These are phyloP conservation scores for Cetraspora pellucida DNA, from an alignment of 192 early-diverging fungal species.

Conservation along the genomic window DNA sequence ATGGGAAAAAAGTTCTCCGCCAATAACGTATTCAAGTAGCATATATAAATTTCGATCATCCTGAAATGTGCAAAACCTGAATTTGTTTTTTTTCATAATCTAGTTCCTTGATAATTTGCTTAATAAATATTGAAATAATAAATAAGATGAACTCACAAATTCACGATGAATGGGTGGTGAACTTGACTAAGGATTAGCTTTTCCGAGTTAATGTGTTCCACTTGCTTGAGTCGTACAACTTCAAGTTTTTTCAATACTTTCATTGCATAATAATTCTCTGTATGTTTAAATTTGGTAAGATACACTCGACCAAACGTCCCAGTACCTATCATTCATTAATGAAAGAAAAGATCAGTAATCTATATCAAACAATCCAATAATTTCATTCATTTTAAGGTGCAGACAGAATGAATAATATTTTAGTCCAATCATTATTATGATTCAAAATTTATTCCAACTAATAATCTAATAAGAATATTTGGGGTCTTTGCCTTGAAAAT, in stretches of 20 bases:
- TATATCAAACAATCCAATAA: background rate
- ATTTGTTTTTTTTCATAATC: background rate
- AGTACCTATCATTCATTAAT: slow-evolving; percentile 66
- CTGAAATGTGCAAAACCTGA: slow-evolving; percentile 91
- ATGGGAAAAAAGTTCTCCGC: slow-evolving; percentile 97
- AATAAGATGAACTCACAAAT: slow-evolving; percentile 55
- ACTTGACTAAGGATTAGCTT: slow-evolving; percentile 76
- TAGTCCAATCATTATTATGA: too few relatives aligned
- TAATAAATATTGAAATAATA: background rate
- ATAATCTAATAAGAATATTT: too few relatives aligned
- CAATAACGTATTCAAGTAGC: slow-evolving; percentile 94
- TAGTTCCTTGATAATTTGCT: background rate
- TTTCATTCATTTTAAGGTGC: background rate
- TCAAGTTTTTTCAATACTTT: slow-evolving; percentile 84
- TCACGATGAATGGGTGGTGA: slow-evolving; percentile 82
- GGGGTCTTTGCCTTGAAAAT: too few relatives aligned
- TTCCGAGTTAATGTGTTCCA: slow-evolving; percentile 85
- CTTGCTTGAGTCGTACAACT: slow-evolving; percentile 81
- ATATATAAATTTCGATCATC: slow-evolving; percentile 93
- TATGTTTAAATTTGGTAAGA: slow-evolving; percentile 72
- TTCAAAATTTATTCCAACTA: too few relatives aligned
- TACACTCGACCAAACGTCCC: slow-evolving; percentile 97
- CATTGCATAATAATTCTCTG: slow-evolving; percentile 80
- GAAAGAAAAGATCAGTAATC: background rate
- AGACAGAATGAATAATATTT: too few relatives aligned